Percentiles rank a stretch among this genome's conserved stretches.
These are phyloP conservation scores for Jatropha curcas DNA, from an alignment of 345 rosid species.

Conservation along the genomic window DNA sequence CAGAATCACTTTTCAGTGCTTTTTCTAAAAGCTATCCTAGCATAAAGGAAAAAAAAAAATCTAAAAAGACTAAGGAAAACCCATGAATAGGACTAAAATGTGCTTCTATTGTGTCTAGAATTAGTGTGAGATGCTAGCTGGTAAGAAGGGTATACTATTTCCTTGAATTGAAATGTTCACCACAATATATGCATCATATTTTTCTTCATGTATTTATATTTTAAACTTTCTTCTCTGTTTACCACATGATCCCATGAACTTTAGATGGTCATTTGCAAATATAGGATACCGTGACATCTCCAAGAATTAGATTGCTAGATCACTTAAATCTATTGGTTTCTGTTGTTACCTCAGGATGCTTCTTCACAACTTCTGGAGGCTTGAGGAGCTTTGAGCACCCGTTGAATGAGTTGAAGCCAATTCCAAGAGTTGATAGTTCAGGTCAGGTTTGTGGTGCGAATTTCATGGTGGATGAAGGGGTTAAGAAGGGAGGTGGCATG, in stretches of 20 bases:
- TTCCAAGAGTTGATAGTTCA: constrained; percentile 91
- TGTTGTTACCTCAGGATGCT: constrained; percentile 62
- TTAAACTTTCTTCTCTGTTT: neutral
- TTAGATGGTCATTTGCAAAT: neutral
- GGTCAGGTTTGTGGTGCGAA: constrained; percentile 76
- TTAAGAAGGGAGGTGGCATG: constrained; percentile 78
- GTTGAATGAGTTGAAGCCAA: constrained; percentile 76
- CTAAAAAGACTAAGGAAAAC: neutral
- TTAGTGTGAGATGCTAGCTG: neutral
- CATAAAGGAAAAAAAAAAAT: neutral
- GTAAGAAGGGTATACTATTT: neutral
- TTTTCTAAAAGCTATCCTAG: neutral
- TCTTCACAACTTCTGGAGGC: constrained; percentile 90
- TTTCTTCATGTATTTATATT: neutral
- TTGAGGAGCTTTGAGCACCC: constrained; percentile 93
- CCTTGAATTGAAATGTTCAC: neutral
- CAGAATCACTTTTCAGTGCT: no score
- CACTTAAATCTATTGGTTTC: constrained; percentile 6
- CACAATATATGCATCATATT: neutral
- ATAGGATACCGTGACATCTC: no score
- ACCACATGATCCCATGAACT: neutral
- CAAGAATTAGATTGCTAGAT: neutral
- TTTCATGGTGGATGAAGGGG: constrained; percentile 72
- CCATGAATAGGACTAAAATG: neutral
- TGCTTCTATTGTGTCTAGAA: neutral